These are phyloP conservation scores for Malania oleifera DNA, from an alignment of 164 flowering plant species.

Conservation along the genomic window DNA sequence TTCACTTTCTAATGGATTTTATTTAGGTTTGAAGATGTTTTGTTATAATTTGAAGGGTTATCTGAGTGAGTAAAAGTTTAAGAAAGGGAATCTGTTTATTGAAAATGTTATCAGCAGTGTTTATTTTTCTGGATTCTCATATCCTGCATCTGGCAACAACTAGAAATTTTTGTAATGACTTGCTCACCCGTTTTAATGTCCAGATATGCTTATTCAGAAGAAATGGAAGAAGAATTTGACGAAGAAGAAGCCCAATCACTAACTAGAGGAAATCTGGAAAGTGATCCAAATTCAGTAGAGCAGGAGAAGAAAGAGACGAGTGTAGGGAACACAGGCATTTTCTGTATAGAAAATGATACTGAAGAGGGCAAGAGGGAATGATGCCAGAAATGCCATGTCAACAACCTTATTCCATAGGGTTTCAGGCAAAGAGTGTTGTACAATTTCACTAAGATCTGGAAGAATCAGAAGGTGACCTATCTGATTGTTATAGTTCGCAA, in stretches of 20 bases:
- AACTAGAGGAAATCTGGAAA: slow-evolving; percentile 43
- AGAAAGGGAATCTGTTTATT: too few relatives aligned
- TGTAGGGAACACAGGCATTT: slow-evolving; percentile 13
- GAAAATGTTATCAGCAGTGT: too few relatives aligned
- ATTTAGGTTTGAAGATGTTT: too few relatives aligned
- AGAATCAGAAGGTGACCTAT: too few relatives aligned
- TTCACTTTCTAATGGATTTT: too few relatives aligned
- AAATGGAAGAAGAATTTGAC: slow-evolving; percentile 49
- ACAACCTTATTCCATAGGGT: too few relatives aligned
- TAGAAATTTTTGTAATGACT: not conserved
- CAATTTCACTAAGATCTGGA: too few relatives aligned
- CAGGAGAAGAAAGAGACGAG: slow-evolving; percentile 33
- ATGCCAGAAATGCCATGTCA: slow-evolving; percentile 5
- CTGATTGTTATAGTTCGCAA: too few relatives aligned
- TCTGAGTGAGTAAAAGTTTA: too few relatives aligned
- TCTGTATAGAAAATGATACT: slow-evolving; percentile 32
- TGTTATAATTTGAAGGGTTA: too few relatives aligned
- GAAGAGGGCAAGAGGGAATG: slow-evolving; percentile 61
- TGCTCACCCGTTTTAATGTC: not conserved
- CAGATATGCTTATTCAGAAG: slow-evolving; percentile 82
- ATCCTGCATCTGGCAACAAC: not conserved
- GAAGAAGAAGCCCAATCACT: slow-evolving; percentile 70
- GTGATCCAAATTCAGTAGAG: slow-evolving; percentile 64
- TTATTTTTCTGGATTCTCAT: too few relatives aligned
- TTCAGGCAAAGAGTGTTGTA: too few relatives aligned